Base-by-base conservation (phyloP, 176 grass and related monocot species). In the Triticum urartu region DNA sequence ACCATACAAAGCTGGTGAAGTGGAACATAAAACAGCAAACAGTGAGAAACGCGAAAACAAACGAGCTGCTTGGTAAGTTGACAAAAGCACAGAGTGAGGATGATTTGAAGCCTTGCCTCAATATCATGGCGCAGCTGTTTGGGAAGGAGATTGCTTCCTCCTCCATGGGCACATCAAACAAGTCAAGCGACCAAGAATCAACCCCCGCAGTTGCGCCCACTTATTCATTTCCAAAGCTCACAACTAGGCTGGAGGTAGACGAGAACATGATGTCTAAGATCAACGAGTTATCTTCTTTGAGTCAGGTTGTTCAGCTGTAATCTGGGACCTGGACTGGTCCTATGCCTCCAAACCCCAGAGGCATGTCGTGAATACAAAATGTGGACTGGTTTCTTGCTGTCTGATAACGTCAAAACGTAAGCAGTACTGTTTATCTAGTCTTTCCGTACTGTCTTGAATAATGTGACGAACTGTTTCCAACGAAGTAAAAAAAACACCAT, bases 61-160 rank as follows among this genome's bases (percentile, higher is more conserved):
- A 80, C 22, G 92, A 95, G 66, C 80, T 98, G 33, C 81, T 95
- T 85, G 79, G 62, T 79, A 93, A 84, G 91, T 84, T 95, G 85
- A 87, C 76, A 63, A 92, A 71, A 88, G 93, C 87, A 64, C 80
- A 50, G 76, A 85, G 28, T 20, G 84, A 91, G 64, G 90, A 89
- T 34, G 94, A 96, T 90, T 43, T 99, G 68, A 93, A 81, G 74
- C 88, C 90, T 88, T 96, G 90, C 82, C 68, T 82, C 8, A 87
- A 87, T 73, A 81, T 87, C 47, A 42, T 79, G 52, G 12, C 63
- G 7, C 72, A 91, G 50, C 75, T 88, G 68, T 91, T 96, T 18
- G 60, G 69, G 17, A 64, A 91, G 26, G 61, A 83, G 13, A 45
- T n/a, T 2, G 48, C 34, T 36, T 22, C 86, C 4, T 18, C 83